Evolutionary conservation across 495 filamentous ascomycete species (phyloP).

Genomic region (Neurospora tetraspora): DNA sequence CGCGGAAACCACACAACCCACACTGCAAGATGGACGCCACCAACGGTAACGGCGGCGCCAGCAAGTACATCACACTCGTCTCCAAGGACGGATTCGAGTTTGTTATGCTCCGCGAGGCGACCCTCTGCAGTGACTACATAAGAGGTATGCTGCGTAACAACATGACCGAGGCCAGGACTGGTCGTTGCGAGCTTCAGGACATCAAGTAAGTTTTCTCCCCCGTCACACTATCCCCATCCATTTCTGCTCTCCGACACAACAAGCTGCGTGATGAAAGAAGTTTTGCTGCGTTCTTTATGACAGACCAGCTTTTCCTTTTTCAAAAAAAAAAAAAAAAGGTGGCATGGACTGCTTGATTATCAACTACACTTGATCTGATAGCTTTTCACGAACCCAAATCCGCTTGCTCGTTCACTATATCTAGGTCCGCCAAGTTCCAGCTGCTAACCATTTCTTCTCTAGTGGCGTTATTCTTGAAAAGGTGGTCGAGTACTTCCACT

Average conservation of each 20-base stretch:
- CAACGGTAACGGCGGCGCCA: conserved; percentile 10
- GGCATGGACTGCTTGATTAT: conserved; percentile 34
- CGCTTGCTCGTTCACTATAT: background rate
- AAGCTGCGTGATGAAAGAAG: conserved; percentile 30
- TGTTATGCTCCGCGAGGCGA: conserved; percentile 66
- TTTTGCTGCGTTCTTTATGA: conserved; percentile 33
- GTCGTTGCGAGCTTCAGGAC: conserved; percentile 57
- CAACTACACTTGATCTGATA: conserved; percentile 54
- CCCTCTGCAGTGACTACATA: conserved; percentile 66
- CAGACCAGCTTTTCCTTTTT: conserved; percentile 13
- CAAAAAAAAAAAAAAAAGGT: background rate
- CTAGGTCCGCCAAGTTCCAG: background rate
- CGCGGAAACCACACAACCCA: background rate
- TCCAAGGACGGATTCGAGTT: conserved; percentile 87
- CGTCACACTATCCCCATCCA: background rate
- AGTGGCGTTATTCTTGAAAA: conserved; percentile 81
- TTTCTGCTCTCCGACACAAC: conserved; percentile 1
- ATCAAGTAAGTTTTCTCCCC: conserved; percentile 49
- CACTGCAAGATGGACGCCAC: conserved; percentile 9
- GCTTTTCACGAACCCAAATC: background rate
- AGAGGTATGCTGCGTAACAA: conserved; percentile 77
- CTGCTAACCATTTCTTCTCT: background rate
- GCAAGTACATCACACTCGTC: conserved; percentile 74
- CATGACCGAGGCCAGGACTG: conserved; percentile 59
- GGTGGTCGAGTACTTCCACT: conserved; percentile 85